These are phyloP conservation scores for Pseudonectria buxi DNA, from an alignment of 2,329 filamentous ascomycete genomes.

Conservation along the genomic window DNA sequence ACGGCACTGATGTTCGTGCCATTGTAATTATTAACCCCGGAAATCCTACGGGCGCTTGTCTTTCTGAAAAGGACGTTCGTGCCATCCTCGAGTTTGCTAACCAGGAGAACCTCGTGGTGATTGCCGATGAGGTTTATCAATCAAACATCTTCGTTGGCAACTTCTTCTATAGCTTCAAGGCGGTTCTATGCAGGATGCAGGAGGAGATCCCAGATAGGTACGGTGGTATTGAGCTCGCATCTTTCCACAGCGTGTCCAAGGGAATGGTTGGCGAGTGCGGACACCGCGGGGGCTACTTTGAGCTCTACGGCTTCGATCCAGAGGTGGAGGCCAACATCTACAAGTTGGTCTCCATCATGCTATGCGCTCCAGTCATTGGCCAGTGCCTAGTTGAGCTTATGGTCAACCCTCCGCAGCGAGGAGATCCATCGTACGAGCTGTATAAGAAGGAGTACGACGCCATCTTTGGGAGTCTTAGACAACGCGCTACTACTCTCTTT, in stretches of 20 bases:
- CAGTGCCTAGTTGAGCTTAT: constrained; percentile 97
- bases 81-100: constrained; percentile 82
- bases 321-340: constrained; percentile 90
- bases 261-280: constrained; percentile 99
- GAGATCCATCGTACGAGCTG: constrained; percentile 75
- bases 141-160: constrained; percentile 94
- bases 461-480: constrained; percentile 71
- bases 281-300: constrained; percentile 95
- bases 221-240: constrained; percentile 81
- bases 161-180: constrained; percentile 98
- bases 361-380: constrained; percentile 90
- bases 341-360: constrained; percentile 96
- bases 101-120: constrained; percentile 76
- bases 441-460: constrained; percentile 80
- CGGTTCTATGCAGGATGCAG: constrained; percentile 75
- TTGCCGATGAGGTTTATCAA: constrained; percentile 98
- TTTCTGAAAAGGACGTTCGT: constrained; percentile 71
- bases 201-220: constrained; percentile 67
- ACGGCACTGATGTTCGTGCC: constrained; percentile 80
- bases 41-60: constrained; percentile 88
- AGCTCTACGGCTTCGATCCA: constrained; percentile 82
- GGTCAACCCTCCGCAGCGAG: constrained; percentile 86
- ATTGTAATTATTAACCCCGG: constrained; percentile 98
- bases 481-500: constrained; percentile 79
- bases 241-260: constrained; percentile 90